Base-by-base conservation (phyloP, 1,284 basidiomycete species). In the Puccinia polysora region DNA sequence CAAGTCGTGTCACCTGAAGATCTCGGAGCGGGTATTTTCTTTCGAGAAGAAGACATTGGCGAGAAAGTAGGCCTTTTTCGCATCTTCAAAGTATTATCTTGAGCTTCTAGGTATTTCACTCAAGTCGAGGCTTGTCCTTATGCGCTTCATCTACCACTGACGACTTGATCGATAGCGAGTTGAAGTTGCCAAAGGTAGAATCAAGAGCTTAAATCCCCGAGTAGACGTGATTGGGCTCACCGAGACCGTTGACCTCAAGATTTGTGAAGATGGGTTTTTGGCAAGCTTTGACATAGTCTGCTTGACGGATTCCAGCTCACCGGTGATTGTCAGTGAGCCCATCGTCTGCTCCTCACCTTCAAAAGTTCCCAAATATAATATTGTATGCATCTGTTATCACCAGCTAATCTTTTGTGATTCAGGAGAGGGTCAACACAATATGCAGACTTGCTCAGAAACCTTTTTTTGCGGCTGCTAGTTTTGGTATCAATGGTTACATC, bases 21-120 rank as follows among this genome's bases (percentile, higher is more conserved):
- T 81, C 85, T 98, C 25, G 91, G 91, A 10, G 86, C 89, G 6
- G 90, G 92, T 12, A 97, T 97, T 84, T 89, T 98, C 81, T 95
- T 91, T 81, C 84, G 92, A 77, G 91, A 96, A 78, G 87, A 88
- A 74, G 94, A 97, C 77, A 86, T 97, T 40, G 94, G 92, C 60
- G 52, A 64, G 63, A 30, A 36, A 23, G 69, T 71, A 52, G 43
- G 25, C 47, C 40, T 18, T 25, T 53, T 32, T 25, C n/a, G n/a
- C n/a, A n/a, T n/a, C n/a, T n/a, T n/a, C n/a, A n/a, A n/a, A n/a
- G n/a, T n/a, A n/a, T n/a, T n/a, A n/a, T n/a, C n/a, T n/a, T n/a
- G n/a, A n/a, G 40, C 56, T 36, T 18, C 52, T 40, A 12, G 12
- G n/a, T 59, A 47, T 25, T 12, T 38, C 1, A 7, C 20, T 20